These are phyloP conservation scores for Tilletia caries DNA, from an alignment of 1,284 basidiomycete species.

Conservation along the genomic window DNA sequence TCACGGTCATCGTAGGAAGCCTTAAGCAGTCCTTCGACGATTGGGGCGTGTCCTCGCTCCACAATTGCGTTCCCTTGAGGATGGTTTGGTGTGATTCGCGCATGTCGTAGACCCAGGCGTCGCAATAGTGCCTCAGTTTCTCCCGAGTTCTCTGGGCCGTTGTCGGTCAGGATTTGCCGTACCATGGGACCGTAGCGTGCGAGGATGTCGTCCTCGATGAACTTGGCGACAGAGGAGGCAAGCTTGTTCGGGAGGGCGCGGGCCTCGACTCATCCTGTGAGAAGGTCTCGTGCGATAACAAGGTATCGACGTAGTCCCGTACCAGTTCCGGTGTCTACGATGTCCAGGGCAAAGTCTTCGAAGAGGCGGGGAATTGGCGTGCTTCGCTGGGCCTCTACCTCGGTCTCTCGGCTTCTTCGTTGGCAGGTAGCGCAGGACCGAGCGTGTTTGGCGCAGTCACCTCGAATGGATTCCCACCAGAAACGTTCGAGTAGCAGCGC, in stretches of 20 bases:
- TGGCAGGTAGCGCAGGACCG: neutral
- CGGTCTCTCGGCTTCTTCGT: neutral
- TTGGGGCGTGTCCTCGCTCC: neutral
- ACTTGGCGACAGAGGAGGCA: neutral
- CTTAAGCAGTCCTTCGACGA: neutral
- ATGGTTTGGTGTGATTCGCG: neutral
- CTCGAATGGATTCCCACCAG: neutral
- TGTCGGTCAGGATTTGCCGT: neutral
- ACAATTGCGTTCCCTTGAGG: neutral
- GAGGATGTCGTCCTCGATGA: conserved; percentile 1
- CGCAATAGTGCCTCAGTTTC: neutral
- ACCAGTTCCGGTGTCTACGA: neutral
- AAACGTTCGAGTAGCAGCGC: neutral
- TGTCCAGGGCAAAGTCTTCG: neutral
- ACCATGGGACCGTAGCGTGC: neutral
- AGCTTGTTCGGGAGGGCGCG: neutral
- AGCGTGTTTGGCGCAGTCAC: neutral
- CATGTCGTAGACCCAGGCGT: neutral
- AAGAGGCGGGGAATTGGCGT: neutral
- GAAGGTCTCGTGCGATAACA: neutral
- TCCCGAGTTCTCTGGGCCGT: neutral
- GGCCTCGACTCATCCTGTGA: neutral
- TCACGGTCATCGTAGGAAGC: neutral
- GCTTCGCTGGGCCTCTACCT: neutral
- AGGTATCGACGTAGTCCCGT: neutral